phyloP scores from a whole-genome alignment of 441 rosid species.

The Croton laevigatus region DNA sequence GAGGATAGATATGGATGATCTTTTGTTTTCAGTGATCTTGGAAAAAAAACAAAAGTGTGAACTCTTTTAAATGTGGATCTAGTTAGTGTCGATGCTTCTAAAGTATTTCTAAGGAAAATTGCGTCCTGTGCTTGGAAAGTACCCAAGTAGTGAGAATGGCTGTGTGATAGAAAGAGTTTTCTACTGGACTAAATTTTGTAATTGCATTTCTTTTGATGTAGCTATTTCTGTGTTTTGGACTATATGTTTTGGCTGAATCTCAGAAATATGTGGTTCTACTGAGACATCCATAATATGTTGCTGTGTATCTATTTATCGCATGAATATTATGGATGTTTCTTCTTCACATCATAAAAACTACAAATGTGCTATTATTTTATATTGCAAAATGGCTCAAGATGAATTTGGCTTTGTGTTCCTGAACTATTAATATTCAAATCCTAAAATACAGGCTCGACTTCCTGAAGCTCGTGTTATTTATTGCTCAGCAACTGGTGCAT shows the following conservation, averaged over 20 bases:
- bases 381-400: constrained; percentile 18
- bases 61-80: not conserved
- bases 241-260: not conserved
- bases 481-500: constrained; percentile 99
- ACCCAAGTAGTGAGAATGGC: not conserved
- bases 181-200: not conserved
- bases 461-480: constrained; percentile 95
- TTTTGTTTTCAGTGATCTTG: not conserved
- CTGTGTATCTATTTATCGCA: not conserved
- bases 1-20: not conserved
- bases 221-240: not conserved
- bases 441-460: constrained; percentile 75
- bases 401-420: constrained; percentile 21
- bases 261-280: constrained; percentile 6
- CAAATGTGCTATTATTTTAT: constrained; percentile 8
- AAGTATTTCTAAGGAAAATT: not conserved
- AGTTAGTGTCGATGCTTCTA: not conserved
- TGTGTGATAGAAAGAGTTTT: not conserved
- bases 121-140: not conserved
- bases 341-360: not conserved
- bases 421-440: constrained; percentile 30
- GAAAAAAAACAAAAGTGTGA: not conserved
- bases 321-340: not conserved
- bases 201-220: not conserved
- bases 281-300: not conserved